Conservation (phyloP, 192 early-diverging fungal genomes). For the Coemansia sp. region DNA sequence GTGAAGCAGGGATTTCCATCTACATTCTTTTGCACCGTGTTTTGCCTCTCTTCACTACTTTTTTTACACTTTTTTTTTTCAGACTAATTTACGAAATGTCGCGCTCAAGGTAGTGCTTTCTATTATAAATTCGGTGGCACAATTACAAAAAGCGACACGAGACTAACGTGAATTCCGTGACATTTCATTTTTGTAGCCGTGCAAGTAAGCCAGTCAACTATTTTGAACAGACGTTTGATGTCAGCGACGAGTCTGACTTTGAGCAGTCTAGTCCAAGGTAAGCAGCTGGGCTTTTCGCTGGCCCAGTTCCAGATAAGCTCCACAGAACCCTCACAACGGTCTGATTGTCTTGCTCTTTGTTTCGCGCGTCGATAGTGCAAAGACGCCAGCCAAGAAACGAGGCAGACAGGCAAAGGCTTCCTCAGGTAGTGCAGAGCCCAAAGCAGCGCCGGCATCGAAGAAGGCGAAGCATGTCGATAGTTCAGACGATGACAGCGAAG, state of each 20-base stretch:
- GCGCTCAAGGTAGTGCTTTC: slow-evolving; percentile 28
- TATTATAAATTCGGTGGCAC: neutral
- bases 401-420: no score
- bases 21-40: neutral
- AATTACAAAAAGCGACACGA: neutral
- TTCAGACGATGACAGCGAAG: neutral
- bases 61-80: slow-evolving; percentile 12
- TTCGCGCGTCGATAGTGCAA: neutral
- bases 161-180: neutral
- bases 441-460: neutral
- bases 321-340: neutral
- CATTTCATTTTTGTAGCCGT: slow-evolving; percentile 3
- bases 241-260: slow-evolving; percentile 39
- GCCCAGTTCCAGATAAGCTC: neutral
- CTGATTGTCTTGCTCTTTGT: neutral
- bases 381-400: neutral
- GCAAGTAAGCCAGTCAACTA: slow-evolving; percentile 34
- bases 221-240: slow-evolving; percentile 15
- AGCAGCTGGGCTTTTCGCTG: neutral
- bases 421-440: no score
- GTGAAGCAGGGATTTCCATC: neutral
- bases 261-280: slow-evolving; percentile 5
- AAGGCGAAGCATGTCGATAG: neutral
- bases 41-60: neutral
- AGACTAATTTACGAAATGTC: slow-evolving; percentile 20